Conservation (phyloP, 306 rosid species). For the Vachellia pachyceras region DNA sequence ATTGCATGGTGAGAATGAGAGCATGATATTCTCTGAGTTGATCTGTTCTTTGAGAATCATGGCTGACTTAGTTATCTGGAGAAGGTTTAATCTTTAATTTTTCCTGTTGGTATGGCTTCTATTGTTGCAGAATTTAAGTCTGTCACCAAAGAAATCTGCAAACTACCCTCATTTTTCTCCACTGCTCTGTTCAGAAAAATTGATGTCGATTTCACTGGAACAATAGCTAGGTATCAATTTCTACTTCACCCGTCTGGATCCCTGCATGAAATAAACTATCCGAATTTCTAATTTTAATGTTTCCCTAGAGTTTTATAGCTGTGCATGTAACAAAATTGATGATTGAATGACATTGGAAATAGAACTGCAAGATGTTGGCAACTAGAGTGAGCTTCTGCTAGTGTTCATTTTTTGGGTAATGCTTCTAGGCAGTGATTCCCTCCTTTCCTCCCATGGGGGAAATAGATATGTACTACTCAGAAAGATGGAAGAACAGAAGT, state of each 20-base stretch:
- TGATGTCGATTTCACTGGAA: constrained; percentile 57
- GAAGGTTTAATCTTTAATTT: constrained; percentile 11
- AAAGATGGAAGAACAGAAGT: background rate
- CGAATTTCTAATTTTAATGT: constrained; percentile 18
- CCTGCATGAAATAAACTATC: constrained; percentile 26
- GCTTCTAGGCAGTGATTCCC: constrained; percentile 17
- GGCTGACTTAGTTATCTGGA: constrained; percentile 1
- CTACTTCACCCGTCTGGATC: constrained; percentile 14
- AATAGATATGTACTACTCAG: background rate
- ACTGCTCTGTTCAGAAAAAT: constrained; percentile 61
- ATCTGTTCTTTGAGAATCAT: constrained; percentile 31
- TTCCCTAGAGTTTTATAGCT: constrained; percentile 12
- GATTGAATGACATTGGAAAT: constrained; percentile 21
- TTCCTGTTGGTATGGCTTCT: constrained; percentile 34
- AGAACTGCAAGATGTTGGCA: constrained; percentile 1
- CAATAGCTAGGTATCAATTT: constrained; percentile 53
- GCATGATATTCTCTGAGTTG: constrained; percentile 34
- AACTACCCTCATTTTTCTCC: constrained; percentile 65
- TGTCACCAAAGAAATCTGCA: constrained; percentile 59
- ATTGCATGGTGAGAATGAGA: constrained; percentile 73
- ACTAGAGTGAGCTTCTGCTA: background rate
- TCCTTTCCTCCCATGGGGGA: constrained; percentile 10
- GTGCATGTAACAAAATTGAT: constrained; percentile 10
- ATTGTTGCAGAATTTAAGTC: constrained; percentile 59
- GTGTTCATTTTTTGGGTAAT: constrained; percentile 28